A percentile compares a stretch with the other conserved stretches of the same genome.
phyloP scores from a whole-genome alignment of 768 basidiomycete genomes.

The Clitopilus passeckerianus region DNA sequence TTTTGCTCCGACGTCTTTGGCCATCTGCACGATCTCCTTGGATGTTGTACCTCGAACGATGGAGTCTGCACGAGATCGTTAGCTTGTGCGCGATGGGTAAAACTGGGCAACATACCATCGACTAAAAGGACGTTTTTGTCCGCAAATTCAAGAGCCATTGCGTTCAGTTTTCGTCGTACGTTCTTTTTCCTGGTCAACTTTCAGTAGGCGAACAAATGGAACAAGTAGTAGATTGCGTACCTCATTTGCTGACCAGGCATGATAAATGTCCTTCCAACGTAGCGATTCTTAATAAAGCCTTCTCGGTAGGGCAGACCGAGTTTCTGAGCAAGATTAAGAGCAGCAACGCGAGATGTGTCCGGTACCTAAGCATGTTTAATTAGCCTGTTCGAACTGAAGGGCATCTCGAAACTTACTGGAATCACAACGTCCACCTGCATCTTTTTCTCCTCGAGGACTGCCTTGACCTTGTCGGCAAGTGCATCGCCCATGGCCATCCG shows the following conservation, averaged over 20 bases:
- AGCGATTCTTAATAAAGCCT: constrained; percentile 98
- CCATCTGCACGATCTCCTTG: constrained; percentile 99
- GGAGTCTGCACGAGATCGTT: constrained; percentile 59
- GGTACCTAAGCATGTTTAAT: constrained; percentile 56
- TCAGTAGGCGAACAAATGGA: background rate
- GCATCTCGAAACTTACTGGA: constrained; percentile 50
- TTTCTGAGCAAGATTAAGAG: constrained; percentile 90
- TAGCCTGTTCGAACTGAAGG: background rate
- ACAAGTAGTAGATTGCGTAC: constrained; percentile 25
- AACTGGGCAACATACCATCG: constrained; percentile 58
- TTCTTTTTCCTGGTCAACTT: constrained; percentile 71
- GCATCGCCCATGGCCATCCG: constrained; percentile 99
- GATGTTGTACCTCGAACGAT: constrained; percentile 99
- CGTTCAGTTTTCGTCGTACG: constrained; percentile 92
- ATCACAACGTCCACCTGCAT: constrained; percentile 93
- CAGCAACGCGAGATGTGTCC: constrained; percentile 95
- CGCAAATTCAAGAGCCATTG: constrained; percentile 96
- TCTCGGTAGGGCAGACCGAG: constrained; percentile 90
- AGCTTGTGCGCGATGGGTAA: background rate
- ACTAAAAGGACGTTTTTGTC: constrained; percentile 92
- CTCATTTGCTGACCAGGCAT: constrained; percentile 99
- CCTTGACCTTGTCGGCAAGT: constrained; percentile 81
- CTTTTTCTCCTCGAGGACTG: constrained; percentile 61
- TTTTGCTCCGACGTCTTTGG: constrained; percentile 96
- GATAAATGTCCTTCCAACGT: constrained; percentile 97